Evolutionary conservation across 768 basidiomycete genomes (phyloP).

Genomic region (Xerocomellus chrysenteron): DNA sequence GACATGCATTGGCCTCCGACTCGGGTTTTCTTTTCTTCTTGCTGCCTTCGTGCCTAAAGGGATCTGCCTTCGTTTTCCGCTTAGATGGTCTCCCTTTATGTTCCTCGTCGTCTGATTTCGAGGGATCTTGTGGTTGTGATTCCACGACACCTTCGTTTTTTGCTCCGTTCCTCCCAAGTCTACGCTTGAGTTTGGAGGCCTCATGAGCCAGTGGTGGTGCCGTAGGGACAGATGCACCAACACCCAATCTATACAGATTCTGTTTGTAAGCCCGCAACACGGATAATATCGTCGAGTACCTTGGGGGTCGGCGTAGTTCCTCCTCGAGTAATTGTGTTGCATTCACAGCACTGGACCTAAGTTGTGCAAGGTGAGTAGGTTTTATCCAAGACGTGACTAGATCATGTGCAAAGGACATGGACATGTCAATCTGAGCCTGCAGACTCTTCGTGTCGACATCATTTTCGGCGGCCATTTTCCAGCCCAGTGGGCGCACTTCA

Average conservation of each 20-base stretch:
- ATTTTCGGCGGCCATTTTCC: slow-evolving; percentile 44
- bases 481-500: background rate
- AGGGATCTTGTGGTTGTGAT: slow-evolving; percentile 18
- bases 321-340: slow-evolving; percentile 61
- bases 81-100: slow-evolving; percentile 56
- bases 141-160: slow-evolving; percentile 48
- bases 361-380: slow-evolving; percentile 43
- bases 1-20: background rate
- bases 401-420: slow-evolving; percentile 73
- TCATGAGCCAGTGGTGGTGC: slow-evolving; percentile 48
- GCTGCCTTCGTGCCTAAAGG: slow-evolving; percentile 43
- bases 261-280: slow-evolving; percentile 1
- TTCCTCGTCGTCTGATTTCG: slow-evolving; percentile 48
- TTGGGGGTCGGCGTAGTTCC: slow-evolving; percentile 65
- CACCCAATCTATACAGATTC: slow-evolving; percentile 56
- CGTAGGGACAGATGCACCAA: slow-evolving; percentile 65
- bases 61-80: slow-evolving; percentile 60
- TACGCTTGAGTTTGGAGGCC: slow-evolving; percentile 59
- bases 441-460: slow-evolving; percentile 64
- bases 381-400: slow-evolving; percentile 79
- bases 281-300: slow-evolving; percentile 40
- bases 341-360: slow-evolving; percentile 30
- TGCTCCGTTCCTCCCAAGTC: slow-evolving; percentile 48
- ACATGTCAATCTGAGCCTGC: slow-evolving; percentile 81
- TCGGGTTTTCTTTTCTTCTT: slow-evolving; percentile 47